A percentile compares a stretch with the other conserved stretches of the same genome.
Conservation (phyloP, 371 early-diverging fungal genomes). For the Haplosporangium sp. region DNA sequence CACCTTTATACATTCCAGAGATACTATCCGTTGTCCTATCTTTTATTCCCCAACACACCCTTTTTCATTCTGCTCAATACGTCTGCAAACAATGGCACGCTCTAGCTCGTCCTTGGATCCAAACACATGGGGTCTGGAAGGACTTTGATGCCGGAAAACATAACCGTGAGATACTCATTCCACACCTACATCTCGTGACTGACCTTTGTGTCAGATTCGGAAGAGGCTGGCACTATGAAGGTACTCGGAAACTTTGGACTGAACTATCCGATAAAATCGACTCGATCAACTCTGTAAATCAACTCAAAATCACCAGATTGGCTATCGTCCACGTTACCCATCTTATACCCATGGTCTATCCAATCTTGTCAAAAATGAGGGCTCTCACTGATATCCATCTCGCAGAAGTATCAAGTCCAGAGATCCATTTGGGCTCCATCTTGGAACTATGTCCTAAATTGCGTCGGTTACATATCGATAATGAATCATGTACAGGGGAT, state of each 20-base stretch:
- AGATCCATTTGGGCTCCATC: slow-evolving; percentile 10
- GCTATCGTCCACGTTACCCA: slow-evolving; percentile 1
- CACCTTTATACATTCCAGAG: background rate
- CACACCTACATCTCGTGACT: no score
- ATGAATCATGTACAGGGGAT: background rate
- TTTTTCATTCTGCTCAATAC: background rate
- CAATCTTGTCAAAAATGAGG: slow-evolving; percentile 7
- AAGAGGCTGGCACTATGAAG: no score
- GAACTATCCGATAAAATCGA: no score
- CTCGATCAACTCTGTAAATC: background rate
- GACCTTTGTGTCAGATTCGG: no score
- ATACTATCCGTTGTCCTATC: background rate
- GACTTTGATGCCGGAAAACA: no score
- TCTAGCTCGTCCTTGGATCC: background rate
- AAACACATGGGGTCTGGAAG: background rate
- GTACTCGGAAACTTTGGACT: no score
- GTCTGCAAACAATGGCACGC: background rate
- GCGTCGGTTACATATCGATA: background rate
- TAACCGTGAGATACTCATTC: no score
- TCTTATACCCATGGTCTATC: slow-evolving; percentile 4
- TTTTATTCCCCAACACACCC: background rate
- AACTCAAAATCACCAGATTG: slow-evolving; percentile 6
- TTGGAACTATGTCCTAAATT: slow-evolving; percentile 6
- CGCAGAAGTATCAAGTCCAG: background rate
- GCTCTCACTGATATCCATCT: slow-evolving; percentile 10